Evolutionary conservation across 805 yeast genomes (phyloP).

Genomic region (Wickerhamomyces silvicola): DNA sequence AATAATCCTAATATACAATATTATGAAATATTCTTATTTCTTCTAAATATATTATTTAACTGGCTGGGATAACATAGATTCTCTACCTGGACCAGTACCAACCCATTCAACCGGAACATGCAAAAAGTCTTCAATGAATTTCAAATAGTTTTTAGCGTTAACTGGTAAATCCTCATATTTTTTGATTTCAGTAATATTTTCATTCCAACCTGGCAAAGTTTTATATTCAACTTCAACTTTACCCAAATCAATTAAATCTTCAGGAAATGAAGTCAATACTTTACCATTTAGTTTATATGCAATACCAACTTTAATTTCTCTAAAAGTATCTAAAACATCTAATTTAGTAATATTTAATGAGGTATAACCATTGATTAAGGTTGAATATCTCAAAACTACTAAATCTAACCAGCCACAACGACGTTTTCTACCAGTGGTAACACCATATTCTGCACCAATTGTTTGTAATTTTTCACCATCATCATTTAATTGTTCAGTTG

Average conservation of each 20-base stretch:
- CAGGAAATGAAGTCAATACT: slow-evolving; percentile 78
- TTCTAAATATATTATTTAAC: no score
- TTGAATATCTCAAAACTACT: slow-evolving; percentile 88
- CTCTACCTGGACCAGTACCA: slow-evolving; percentile 98
- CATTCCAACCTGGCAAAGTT: slow-evolving; percentile 92
- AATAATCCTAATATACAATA: slow-evolving; percentile 2
- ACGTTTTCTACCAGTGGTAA: slow-evolving; percentile 97
- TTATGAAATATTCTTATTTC: no score
- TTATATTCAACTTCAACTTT: slow-evolving; percentile 89
- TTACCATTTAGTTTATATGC: slow-evolving; percentile 78
- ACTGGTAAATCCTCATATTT: slow-evolving; percentile 76
- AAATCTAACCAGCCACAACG: slow-evolving; percentile 99
- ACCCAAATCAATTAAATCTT: slow-evolving; percentile 74
- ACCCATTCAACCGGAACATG: slow-evolving; percentile 91
- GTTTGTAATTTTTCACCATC: slow-evolving; percentile 82
- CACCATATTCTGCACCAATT: slow-evolving; percentile 95
- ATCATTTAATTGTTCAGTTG: slow-evolving; percentile 89
- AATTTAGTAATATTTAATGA: slow-evolving; percentile 89
- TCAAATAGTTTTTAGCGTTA: slow-evolving; percentile 79
- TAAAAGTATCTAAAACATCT: slow-evolving; percentile 87
- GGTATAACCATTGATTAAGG: slow-evolving; percentile 92
- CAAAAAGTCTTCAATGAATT: slow-evolving; percentile 78
- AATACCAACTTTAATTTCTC: slow-evolving; percentile 83
- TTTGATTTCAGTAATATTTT: slow-evolving; percentile 68
- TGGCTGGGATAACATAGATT: slow-evolving; percentile 71